Evolutionary conservation across 208 protist species (phyloP), one percentile per base, ranked within the genome.

Genomic region (Endotrypanum monterogeii): DNA sequence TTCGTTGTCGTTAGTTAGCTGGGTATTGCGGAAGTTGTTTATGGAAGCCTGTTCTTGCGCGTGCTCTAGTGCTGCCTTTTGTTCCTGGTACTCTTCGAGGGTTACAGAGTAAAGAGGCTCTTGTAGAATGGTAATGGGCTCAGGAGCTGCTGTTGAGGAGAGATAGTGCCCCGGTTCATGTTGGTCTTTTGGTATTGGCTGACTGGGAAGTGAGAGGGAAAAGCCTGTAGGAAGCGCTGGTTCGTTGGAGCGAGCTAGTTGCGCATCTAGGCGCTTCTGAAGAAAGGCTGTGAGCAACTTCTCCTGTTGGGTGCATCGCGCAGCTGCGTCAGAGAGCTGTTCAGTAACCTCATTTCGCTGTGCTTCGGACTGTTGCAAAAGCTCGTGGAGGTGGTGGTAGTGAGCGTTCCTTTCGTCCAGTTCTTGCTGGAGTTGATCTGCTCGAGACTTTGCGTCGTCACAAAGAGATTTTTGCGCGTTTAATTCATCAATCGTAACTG

Each of bases 401-500:
- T 0, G 57, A 20, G 32, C 61, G 14, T 58, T 32, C 0, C 37
- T 25, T 0, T 28, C 32, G 12, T 52, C 23, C 16, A 72, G 67
- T 14, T 39, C 37, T 39, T 39, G 30, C 44, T 69, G 11, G 0
- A 69, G 68, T 23, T 30, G 0, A 18, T 9, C 35, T 0, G 80
- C 77, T 14, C 80, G 77, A 16, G 57, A 16, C 55, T 83, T 51
- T 58, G 78, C 79, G 7, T 52, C 58, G 20, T 48, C 71, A 39
- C 44, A 25, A 30, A 76, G 67, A 9, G 71, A 70, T 51, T 56
- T 81, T 44, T 87, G 65, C 16, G 60, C 54, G 28, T 71, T 77
- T 3, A 83, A 67, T 57, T 89, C 85, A 60, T 87, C 79, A 23
- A 89, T 78, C 0, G 85, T 89, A 20, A 87, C 85, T 20, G 79